phyloP scores from a whole-genome alignment of 2,329 filamentous ascomycete species.

The Penicillium sp. region DNA sequence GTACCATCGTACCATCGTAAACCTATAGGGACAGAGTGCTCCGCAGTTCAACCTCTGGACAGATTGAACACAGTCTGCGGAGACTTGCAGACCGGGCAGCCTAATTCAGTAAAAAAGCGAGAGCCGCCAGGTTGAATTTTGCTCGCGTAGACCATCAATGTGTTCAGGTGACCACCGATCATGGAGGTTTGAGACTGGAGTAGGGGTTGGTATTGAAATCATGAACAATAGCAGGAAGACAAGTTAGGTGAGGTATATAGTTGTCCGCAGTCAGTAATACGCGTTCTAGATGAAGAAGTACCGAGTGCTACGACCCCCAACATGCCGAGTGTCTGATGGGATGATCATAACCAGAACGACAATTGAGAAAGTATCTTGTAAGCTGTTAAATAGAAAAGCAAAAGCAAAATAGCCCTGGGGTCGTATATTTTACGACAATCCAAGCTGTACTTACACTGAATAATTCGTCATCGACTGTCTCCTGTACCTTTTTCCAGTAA shows the following conservation, averaged over 20 bases:
- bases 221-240: too few relatives aligned
- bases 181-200: background rate
- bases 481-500: too few relatives aligned
- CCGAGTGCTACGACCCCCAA: too few relatives aligned
- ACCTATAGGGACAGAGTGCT: background rate
- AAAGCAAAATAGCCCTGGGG: background rate
- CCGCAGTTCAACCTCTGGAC: background rate
- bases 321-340: too few relatives aligned
- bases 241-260: too few relatives aligned
- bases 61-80: background rate
- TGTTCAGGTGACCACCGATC: background rate
- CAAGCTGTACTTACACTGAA: background rate
- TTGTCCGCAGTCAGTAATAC: too few relatives aligned
- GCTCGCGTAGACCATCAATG: background rate
- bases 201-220: background rate
- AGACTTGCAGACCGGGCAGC: slow-evolving; percentile 10
- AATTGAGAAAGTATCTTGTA: too few relatives aligned
- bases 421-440: too few relatives aligned
- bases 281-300: too few relatives aligned
- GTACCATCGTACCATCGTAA: background rate
- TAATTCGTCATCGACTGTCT: background rate
- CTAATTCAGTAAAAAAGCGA: slow-evolving; percentile 15
- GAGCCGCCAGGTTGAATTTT: background rate
- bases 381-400: rapidly evolving
- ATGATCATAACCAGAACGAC: too few relatives aligned